Evolutionary conservation across 2,329 filamentous ascomycete genomes (phyloP).

Genomic region (Ampelomyces quisqualis): DNA sequence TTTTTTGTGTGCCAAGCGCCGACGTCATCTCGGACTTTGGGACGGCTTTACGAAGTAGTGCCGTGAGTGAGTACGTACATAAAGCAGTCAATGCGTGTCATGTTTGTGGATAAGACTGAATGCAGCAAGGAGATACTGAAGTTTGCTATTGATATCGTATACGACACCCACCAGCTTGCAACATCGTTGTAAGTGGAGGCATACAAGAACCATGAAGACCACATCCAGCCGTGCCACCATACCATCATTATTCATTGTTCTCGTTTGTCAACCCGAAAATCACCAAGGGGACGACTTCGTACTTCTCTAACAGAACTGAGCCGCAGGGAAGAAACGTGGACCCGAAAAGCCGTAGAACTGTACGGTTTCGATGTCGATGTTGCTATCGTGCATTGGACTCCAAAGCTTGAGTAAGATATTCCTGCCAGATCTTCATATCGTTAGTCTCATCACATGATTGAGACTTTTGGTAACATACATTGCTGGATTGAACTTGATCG

Average conservation of each 20-base stretch:
- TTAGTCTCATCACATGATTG: conserved; percentile 1
- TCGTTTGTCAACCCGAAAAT: not conserved
- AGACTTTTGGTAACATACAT: conserved; percentile 51
- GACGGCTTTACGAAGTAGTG: too few relatives aligned
- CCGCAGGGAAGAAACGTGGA: conserved; percentile 76
- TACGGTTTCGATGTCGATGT: conserved; percentile 89
- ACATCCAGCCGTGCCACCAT: not conserved
- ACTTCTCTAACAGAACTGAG: conserved; percentile 47
- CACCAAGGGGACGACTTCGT: not conserved
- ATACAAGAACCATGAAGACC: too few relatives aligned
- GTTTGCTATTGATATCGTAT: too few relatives aligned
- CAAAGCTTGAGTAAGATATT: conserved; percentile 90
- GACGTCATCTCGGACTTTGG: conserved; percentile 9
- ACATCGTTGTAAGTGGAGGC: too few relatives aligned
- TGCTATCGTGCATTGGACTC: conserved; percentile 71
- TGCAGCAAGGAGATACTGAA: too few relatives aligned
- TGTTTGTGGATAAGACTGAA: too few relatives aligned
- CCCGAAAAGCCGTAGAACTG: conserved; percentile 82
- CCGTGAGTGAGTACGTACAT: too few relatives aligned
- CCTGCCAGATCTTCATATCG: conserved; percentile 61
- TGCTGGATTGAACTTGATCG: conserved; percentile 79
- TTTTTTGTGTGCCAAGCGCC: conserved; percentile 15
- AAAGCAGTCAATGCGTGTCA: too few relatives aligned
- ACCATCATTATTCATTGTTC: not conserved
- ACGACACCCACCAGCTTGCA: too few relatives aligned